These are phyloP conservation scores for Mortierella sp. DNA, from an alignment of 371 early-diverging fungal genomes.

Conservation along the genomic window DNA sequence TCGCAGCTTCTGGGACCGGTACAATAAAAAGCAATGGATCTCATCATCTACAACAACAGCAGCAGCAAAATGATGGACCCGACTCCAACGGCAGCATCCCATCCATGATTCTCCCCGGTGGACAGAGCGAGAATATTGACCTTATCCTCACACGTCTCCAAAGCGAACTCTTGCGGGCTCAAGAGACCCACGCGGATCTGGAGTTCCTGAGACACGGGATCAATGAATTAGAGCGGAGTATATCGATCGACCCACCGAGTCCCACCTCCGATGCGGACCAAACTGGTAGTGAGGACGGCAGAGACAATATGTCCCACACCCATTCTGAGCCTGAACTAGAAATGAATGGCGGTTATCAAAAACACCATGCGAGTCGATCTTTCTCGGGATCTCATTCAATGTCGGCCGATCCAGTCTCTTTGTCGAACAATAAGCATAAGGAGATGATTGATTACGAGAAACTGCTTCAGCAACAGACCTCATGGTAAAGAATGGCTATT, in stretches of 20 bases:
- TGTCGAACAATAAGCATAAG: too few relatives aligned
- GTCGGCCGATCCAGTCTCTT: not conserved
- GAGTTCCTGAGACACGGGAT: slow-evolving; percentile 37
- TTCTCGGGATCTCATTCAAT: not conserved
- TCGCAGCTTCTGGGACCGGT: not conserved
- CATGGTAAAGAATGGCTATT: slow-evolving; percentile 24
- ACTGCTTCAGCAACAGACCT: slow-evolving; percentile 16
- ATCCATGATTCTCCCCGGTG: not conserved
- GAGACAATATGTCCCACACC: not conserved
- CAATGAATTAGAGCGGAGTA: slow-evolving; percentile 32
- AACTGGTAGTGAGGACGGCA: not conserved
- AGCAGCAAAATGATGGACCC: too few relatives aligned
- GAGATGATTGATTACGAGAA: slow-evolving; percentile 5
- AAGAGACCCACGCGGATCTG: slow-evolving; percentile 47
- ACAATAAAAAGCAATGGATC: not conserved
- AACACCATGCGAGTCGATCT: not conserved
- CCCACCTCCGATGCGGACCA: not conserved
- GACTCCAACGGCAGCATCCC: too few relatives aligned
- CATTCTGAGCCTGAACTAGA: too few relatives aligned
- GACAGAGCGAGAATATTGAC: slow-evolving; percentile 45
- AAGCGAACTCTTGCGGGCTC: slow-evolving; percentile 41
- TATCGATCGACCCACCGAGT: slow-evolving; percentile 2
- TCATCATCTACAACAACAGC: not conserved
- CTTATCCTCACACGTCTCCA: slow-evolving; percentile 48
- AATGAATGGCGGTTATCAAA: too few relatives aligned